Percentiles rank a stretch among this genome's conserved stretches.
Evolutionary conservation across 2,329 filamentous ascomycete genomes (phyloP).

Genomic region (Amauroascus niger): DNA sequence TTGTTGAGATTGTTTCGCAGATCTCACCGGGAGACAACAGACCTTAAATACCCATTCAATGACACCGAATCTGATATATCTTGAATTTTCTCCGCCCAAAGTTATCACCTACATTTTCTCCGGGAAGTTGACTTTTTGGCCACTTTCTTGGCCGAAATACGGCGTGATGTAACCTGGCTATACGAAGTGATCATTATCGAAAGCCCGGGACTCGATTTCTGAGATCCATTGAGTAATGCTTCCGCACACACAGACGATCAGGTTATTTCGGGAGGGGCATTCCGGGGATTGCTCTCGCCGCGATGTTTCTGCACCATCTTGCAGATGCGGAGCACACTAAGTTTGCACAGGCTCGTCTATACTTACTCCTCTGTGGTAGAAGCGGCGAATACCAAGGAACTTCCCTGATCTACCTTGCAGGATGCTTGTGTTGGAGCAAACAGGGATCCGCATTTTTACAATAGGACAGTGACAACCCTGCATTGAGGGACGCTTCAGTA

Average conservation of each 20-base stretch:
- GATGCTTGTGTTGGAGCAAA: conserved; percentile 4
- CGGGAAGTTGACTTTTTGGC: neutral
- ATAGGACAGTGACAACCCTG: neutral
- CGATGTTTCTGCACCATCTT: neutral
- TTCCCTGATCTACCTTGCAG: conserved; percentile 11
- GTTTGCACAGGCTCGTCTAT: neutral
- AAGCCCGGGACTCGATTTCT: neutral
- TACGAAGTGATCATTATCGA: neutral
- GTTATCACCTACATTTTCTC: neutral
- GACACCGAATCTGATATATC: neutral
- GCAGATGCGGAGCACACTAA: neutral
- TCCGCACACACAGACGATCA: neutral
- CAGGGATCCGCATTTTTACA: neutral
- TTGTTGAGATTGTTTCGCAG: neutral
- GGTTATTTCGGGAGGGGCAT: neutral
- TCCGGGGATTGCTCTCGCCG: neutral
- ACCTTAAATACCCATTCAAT: neutral
- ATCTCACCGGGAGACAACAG: neutral
- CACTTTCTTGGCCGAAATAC: neutral
- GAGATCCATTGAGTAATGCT: neutral
- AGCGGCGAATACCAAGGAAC: conserved; percentile 1
- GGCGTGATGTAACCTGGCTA: conserved; percentile 3
- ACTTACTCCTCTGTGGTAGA: neutral
- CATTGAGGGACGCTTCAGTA: neutral
- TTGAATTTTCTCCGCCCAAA: neutral